These are phyloP conservation scores for Dryadomyces sulphureus DNA, from an alignment of 2,329 filamentous ascomycete species.

Conservation along the genomic window DNA sequence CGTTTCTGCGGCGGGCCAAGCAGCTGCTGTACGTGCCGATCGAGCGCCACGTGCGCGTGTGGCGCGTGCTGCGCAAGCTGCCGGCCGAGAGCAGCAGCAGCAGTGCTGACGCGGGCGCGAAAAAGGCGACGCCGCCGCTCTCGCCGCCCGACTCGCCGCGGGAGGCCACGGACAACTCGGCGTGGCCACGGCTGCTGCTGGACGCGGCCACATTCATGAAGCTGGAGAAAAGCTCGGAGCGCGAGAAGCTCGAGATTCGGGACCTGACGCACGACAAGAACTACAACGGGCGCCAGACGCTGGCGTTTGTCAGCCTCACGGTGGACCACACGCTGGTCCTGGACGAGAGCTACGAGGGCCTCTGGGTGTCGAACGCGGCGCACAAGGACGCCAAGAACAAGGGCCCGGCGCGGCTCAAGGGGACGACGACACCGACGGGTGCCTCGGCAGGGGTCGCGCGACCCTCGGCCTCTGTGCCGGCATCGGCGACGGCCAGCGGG, in stretches of 20 bases:
- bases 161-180: not conserved
- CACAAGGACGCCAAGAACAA: slow-evolving; percentile 13
- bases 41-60: slow-evolving; percentile 62
- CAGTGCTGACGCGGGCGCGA: too few species aligned
- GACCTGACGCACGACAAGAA: slow-evolving; percentile 62
- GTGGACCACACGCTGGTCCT: slow-evolving; percentile 66
- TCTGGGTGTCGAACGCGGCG: slow-evolving; percentile 41
- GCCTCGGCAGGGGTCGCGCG: not conserved
- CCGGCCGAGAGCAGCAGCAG: slow-evolving; percentile 12
- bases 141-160: slow-evolving; percentile 15
- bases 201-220: slow-evolving; percentile 47
- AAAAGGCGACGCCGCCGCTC: too few species aligned
- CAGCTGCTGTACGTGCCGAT: slow-evolving; percentile 49
- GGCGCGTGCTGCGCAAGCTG: slow-evolving; percentile 43
- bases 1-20: slow-evolving; percentile 68
- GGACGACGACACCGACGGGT: slow-evolving; percentile 1
- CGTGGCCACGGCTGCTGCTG: slow-evolving; percentile 37
- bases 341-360: slow-evolving; percentile 55
- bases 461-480: slow-evolving; percentile 15
- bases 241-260: slow-evolving; percentile 45
- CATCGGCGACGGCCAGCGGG: slow-evolving; percentile 37
- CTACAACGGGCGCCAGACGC: slow-evolving; percentile 58
- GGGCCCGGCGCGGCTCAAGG: slow-evolving; percentile 5
- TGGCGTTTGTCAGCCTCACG: slow-evolving; percentile 54
- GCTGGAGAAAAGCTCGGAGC: slow-evolving; percentile 46